These are phyloP conservation scores for Astrocystis sublimbata DNA, from an alignment of 495 filamentous ascomycete species.

Conservation along the genomic window DNA sequence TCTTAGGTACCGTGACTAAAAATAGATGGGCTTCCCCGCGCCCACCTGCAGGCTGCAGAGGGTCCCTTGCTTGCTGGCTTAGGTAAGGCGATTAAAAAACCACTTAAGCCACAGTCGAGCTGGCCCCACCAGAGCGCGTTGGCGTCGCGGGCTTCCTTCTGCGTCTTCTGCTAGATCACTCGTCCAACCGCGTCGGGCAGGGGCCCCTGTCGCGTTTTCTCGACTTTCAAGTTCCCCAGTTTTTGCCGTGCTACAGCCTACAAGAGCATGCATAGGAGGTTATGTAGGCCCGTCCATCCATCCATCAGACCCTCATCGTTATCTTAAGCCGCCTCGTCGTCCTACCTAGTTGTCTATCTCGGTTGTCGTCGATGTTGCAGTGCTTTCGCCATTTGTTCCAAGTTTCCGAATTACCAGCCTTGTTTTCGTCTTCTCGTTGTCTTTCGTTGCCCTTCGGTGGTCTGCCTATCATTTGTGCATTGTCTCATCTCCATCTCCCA, in stretches of 20 bases:
- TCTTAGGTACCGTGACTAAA: no score
- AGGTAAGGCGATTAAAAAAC: conserved; percentile 1
- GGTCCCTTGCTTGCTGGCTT: no score
- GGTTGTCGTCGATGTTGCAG: background rate
- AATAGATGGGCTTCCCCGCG: no score
- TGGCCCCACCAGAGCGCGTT: conserved; percentile 14
- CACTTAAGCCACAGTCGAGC: conserved; percentile 18
- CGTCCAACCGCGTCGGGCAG: conserved; percentile 9
- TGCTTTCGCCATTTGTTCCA: background rate
- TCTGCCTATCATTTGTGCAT: background rate
- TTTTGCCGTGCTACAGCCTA: background rate
- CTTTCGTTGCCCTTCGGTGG: background rate
- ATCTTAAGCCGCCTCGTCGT: background rate
- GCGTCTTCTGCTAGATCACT: no score
- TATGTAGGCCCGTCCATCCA: background rate
- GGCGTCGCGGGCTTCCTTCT: background rate
- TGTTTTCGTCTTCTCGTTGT: conserved; percentile 4
- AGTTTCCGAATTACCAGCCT: background rate
- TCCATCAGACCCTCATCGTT: background rate
- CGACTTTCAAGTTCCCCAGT: background rate
- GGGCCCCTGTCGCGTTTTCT: conserved; percentile 12
- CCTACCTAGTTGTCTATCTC: background rate
- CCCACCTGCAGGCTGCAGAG: no score
- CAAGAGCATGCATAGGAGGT: background rate
- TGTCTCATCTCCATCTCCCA: background rate